Base-by-base conservation (phyloP, 2,329 filamentous ascomycete genomes). In the Thermochaetoides dissita region DNA sequence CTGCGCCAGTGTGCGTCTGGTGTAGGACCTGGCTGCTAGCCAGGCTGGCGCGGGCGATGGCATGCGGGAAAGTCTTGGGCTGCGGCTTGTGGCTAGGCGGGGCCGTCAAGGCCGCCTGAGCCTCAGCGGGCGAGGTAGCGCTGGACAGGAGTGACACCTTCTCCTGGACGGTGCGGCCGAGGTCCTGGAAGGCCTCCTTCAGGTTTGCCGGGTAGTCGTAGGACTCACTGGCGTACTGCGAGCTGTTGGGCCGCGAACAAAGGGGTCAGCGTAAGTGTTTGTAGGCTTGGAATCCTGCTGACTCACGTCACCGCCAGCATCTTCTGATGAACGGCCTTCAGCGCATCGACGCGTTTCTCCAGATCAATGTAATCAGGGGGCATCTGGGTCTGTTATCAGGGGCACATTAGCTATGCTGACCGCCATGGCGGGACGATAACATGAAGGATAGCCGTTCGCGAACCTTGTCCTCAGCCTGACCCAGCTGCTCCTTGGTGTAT, bases 61-160 rank as follows among this genome's bases (percentile, higher is more conserved):
- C 91, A 69, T 98, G 91, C 65, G 78, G 85, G 69, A 98, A 96
- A 36, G 91, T 98, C 76, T 96, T 98, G 57, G 91, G 91, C 68
- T 96, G 91, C 38, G 89, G 88, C 72, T 95, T 94, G 49, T 86
- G 84, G 49, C 80, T 76, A 6, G 88, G 85, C 44, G 88, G 86
- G 31, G 89, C 88, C 38, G 86, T 89, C 56, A 98, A 72, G 49
- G 91, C 91, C 38, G 87, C 86, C 68, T 95, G 88, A 39, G 91
- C 91, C 68, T 98, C 91, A 52, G 86, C 81, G 40, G 91, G 84
- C 36, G 81, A 82, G 37, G 80, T 80, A 46, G 91, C 91, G 51
- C 81, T 79, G 35, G 87, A 94, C 45, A 98, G 79, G 34, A 96
- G 84, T 48, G 76, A 71, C 49, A 95, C 88, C 69, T 96, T 98